Base-by-base conservation (phyloP, 495 filamentous ascomycete species). In the Letharia columbiana region DNA sequence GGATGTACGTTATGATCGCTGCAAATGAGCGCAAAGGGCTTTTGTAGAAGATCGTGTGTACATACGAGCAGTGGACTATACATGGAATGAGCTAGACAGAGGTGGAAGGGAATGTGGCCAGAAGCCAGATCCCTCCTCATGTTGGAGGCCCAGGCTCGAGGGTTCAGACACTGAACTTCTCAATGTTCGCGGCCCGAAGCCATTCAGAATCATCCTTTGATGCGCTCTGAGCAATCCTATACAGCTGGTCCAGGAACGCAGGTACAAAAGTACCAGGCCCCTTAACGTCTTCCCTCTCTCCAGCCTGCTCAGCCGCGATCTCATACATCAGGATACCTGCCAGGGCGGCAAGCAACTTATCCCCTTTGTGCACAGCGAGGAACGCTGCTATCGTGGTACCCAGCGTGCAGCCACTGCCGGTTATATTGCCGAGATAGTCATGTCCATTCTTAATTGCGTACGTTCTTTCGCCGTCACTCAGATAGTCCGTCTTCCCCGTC, bases 211-310 rank as follows among this genome's bases (percentile, higher is more conserved):
- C 77, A 0, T 78, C 80, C 56, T 75, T 72, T 15, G 73, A 72
- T 4, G 82, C 81, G 28, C 77, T 80, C 45, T 75, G 75, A 61
- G 81, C 77, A 61, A 86, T 82, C 17, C 73, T 77, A 71, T 82
- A 82, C 59, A 86, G 74, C 71, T 86, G 88, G 69, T 97, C 92
- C 31, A 97, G 77, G 71, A 96, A 92, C 0, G 88, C 89, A 4
- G 91, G 88, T 12, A 96, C 83, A 77, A 98, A 98, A 20, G 89
- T 93, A 2, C 92, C 92, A 0, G 92, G 91, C 0, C 92, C 92
- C 57, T 82, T 77, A 28, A 88, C 91, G 63, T 90, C 84, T 11
- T 77, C 76, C 61, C 85, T 79, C 28, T 66, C 72, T 9, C 75
- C 77, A 0, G 93, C 92, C 23, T 83, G 75, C 75, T 96, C 90